Percentiles rank a stretch among this genome's conserved stretches.
Conservation (phyloP, 2,329 filamentous ascomycete species). For the Hypoxylon sp. region DNA sequence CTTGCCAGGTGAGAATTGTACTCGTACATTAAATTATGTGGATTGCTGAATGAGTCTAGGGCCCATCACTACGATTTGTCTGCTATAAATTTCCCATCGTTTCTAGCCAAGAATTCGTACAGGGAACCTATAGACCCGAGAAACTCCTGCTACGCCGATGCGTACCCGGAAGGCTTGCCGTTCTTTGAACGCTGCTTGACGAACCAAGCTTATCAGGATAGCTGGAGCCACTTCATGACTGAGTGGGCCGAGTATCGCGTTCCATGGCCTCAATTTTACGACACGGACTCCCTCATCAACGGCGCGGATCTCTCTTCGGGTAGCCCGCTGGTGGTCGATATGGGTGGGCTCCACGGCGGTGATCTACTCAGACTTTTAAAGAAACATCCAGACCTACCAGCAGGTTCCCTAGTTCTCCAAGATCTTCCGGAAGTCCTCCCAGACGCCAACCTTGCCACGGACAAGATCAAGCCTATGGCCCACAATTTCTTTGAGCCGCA, state of each 20-base stretch:
- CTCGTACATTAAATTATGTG: not conserved
- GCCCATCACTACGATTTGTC: constrained; percentile 29
- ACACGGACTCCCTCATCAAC: constrained; percentile 43
- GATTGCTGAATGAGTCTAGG: constrained; percentile 23
- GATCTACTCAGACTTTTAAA: constrained; percentile 52
- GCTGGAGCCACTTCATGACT: constrained; percentile 47
- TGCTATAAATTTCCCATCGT: constrained; percentile 38
- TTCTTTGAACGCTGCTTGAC: constrained; percentile 45
- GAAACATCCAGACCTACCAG: constrained; percentile 50
- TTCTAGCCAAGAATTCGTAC: constrained; percentile 44
- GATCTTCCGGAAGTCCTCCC: constrained; percentile 54
- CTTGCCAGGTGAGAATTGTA: constrained; percentile 26
- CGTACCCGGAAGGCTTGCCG: constrained; percentile 35
- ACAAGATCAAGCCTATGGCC: constrained; percentile 46
- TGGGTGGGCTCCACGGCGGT: constrained; percentile 58
- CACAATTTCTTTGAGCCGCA: constrained; percentile 54
- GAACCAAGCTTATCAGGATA: constrained; percentile 38
- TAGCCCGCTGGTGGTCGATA: constrained; percentile 55
- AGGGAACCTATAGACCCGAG: constrained; percentile 41
- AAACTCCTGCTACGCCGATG: constrained; percentile 41
- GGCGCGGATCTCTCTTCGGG: constrained; percentile 45
- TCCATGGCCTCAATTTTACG: constrained; percentile 47
- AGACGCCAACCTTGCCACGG: constrained; percentile 22
- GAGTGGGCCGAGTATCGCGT: constrained; percentile 40
- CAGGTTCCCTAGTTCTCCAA: constrained; percentile 54